Percentiles rank a stretch among this genome's conserved stretches.
Evolutionary conservation across 345 rosid species (phyloP).

Genomic region (Salix purpurea): DNA sequence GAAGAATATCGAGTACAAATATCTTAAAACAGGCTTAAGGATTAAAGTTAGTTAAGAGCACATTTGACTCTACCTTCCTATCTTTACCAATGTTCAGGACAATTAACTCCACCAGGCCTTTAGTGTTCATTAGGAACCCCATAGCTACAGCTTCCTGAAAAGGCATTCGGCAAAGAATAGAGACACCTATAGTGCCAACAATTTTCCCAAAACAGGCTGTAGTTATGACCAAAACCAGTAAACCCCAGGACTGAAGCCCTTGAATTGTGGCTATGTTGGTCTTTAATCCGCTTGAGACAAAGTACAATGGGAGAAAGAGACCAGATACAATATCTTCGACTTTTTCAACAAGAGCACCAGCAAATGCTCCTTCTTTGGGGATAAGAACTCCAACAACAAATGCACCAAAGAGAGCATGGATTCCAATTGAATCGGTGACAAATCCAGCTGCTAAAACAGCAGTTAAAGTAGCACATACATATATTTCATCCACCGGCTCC

Average conservation of each 20-base stretch:
- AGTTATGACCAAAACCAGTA: conserved; percentile 54
- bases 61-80: conserved; percentile 39
- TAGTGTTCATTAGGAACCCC: conserved; percentile 76
- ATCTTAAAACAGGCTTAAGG: neutral
- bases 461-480: conserved; percentile 55
- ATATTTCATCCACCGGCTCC: conserved; percentile 64
- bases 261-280: conserved; percentile 57
- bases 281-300: conserved; percentile 80
- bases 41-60: neutral
- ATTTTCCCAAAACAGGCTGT: conserved; percentile 76
- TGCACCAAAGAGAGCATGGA: conserved; percentile 77
- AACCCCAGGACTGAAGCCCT: conserved; percentile 68
- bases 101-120: conserved; percentile 85
- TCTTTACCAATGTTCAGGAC: conserved; percentile 84
- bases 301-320: conserved; percentile 66
- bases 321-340: conserved; percentile 78
- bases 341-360: conserved; percentile 61
- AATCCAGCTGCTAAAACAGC: conserved; percentile 58
- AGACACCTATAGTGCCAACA: conserved; percentile 51
- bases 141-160: conserved; percentile 49
- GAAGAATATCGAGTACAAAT: neutral
- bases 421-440: conserved; percentile 64
- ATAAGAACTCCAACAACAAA: conserved; percentile 63
- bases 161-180: conserved; percentile 47
- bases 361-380: conserved; percentile 72